A percentile compares a stretch with the other conserved stretches of the same genome.
These are phyloP conservation scores for Huntiella bhutanensis DNA, from an alignment of 2,329 filamentous ascomycete genomes.

Conservation along the genomic window DNA sequence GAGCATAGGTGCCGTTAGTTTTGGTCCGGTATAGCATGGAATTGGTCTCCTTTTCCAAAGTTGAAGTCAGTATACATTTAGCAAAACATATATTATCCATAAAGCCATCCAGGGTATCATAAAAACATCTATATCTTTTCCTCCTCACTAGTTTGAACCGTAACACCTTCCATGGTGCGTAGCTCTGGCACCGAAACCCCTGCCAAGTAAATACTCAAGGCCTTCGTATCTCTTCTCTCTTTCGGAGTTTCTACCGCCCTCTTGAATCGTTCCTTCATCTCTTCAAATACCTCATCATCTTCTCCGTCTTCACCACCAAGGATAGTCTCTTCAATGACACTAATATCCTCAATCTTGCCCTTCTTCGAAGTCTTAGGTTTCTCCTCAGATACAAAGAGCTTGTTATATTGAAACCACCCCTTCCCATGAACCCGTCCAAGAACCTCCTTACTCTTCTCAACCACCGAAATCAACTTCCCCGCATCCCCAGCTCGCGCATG, in stretches of 20 bases:
- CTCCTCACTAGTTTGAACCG: conserved; percentile 26
- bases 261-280: conserved; percentile 38
- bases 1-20: neutral
- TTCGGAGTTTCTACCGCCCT: conserved; percentile 29
- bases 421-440: conserved; percentile 23
- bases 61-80: neutral
- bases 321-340: neutral
- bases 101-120: neutral
- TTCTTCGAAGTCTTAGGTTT: conserved; percentile 10
- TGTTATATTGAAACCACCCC: conserved; percentile 38
- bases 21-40: neutral
- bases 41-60: neutral
- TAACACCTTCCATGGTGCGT: conserved; percentile 27
- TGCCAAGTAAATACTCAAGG: conserved; percentile 43
- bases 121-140: neutral
- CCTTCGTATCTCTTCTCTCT: conserved; percentile 28
- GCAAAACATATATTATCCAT: neutral
- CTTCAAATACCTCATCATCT: conserved; percentile 28
- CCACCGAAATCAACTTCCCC: conserved; percentile 48
- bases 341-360: neutral
- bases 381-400: conserved; percentile 29
- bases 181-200: conserved; percentile 34
- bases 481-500: conserved; percentile 32
- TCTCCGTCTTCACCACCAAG: conserved; percentile 12
- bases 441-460: conserved; percentile 44